Evolutionary conservation across 2,329 filamentous ascomycete genomes (phyloP), one percentile per base, ranked within the genome.

Genomic region (Acephala macrosclerotiorum): DNA sequence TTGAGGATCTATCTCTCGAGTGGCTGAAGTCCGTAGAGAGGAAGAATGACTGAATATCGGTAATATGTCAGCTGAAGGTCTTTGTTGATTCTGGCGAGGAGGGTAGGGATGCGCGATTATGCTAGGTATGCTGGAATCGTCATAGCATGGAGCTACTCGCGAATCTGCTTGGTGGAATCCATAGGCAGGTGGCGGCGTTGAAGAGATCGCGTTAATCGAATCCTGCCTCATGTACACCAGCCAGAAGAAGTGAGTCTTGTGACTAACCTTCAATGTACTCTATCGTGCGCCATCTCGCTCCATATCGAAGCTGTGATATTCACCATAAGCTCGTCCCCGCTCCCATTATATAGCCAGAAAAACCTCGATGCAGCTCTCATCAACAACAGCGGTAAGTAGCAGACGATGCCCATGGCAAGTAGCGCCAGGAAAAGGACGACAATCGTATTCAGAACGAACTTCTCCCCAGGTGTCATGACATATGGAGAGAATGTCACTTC

Each of bases 401-500:
- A 61, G 3, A 65, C 22, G 7, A 64, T 38, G 25, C 60, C 61
- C n/a, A 68, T 57, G 2, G 55, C 38, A 5, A 67, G 18, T 0
- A 72, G 59, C 8, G 29, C 18, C 25, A 69, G 42, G 16, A 65
- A 47, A 16, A 68, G 9, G 1, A 81, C 42, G 26, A 81, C 75
- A 57, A 81, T 78, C 6, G 75, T 72, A 66, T 82, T 81, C 64
- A 79, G 75, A 12, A 79, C 75, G 9, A 78, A 67, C 64, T 81
- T 83, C 69, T 83, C 80, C 56, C 71, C 75, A 0, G 79, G 75
- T 0, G 78, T 81, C 77, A 83, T 77, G 26, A 81, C 75, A 67
- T 82, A 82, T 7, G 80, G 70, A 6, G 78, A 77, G 63, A 79
- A 81, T 2, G 80, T 82, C 56, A 82, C 79, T 69, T 83, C 80